Conservation (phyloP, 257 asterid species). For the Apocynum venetum region DNA sequence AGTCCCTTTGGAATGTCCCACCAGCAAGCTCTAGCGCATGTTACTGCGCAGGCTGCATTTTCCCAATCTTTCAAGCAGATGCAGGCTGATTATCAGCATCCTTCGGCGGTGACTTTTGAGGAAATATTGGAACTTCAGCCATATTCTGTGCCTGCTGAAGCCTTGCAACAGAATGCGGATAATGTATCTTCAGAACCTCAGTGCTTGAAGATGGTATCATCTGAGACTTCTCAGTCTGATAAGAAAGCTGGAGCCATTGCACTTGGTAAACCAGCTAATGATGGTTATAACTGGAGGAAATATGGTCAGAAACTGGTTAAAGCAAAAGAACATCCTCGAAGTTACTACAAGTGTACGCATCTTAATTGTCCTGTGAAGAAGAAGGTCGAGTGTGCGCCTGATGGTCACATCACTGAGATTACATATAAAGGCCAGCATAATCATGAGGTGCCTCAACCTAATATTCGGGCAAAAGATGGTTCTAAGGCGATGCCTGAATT, state of each 20-base stretch:
- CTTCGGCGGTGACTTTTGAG: conserved; percentile 28
- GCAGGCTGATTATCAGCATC: conserved; percentile 46
- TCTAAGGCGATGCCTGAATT: conserved; percentile 27
- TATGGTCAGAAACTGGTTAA: conserved; percentile 92
- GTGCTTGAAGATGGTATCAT: conserved; percentile 31
- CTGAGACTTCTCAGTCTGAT: conserved; percentile 52
- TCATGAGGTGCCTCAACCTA: conserved; percentile 61
- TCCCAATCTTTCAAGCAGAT: conserved; percentile 58
- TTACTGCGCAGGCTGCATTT: conserved; percentile 88
- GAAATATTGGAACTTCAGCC: conserved; percentile 31
- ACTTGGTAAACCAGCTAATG: conserved; percentile 61
- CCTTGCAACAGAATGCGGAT: conserved; percentile 25
- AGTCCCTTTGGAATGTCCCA: conserved; percentile 99
- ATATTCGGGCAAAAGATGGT: conserved; percentile 45
- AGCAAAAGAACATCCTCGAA: conserved; percentile 83
- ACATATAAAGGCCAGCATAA: conserved; percentile 84
- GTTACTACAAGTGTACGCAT: conserved; percentile 84
- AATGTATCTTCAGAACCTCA: conserved; percentile 25
- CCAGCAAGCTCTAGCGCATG: conserved; percentile 95
- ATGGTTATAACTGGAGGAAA: conserved; percentile 98
- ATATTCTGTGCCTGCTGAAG: conserved; percentile 30
- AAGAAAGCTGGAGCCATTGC: conserved; percentile 27
- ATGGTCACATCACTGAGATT: conserved; percentile 74
- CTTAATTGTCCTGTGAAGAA: conserved; percentile 70
- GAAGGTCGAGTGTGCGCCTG: conserved; percentile 72